A percentile compares a stretch with the other conserved stretches of the same genome.
Conservation (phyloP, 345 rosid species). For the Heritiera littoralis region DNA sequence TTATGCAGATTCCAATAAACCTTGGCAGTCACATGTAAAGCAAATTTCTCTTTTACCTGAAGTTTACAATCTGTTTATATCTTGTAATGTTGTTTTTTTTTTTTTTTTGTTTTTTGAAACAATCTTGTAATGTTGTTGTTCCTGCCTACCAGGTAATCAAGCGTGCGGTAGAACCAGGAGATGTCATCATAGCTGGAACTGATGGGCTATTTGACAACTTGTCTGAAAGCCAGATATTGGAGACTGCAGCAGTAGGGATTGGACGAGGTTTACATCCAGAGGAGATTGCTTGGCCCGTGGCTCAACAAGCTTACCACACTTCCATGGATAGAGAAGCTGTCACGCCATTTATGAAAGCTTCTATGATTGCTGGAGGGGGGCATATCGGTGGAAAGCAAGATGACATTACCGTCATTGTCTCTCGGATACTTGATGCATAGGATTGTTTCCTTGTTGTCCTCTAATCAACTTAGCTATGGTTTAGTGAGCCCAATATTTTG, state of each 20-base stretch:
- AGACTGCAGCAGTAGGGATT: not conserved
- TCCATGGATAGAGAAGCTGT: constrained; percentile 20
- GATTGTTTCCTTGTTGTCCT: not conserved
- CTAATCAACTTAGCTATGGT: not conserved
- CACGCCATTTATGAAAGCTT: constrained; percentile 22
- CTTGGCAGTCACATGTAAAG: constrained; percentile 4
- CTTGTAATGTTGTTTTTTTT: no score
- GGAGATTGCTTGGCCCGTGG: constrained; percentile 22
- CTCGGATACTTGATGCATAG: constrained; percentile 10
- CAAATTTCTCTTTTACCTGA: not conserved
- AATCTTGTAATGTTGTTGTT: no score
- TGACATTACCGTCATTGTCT: constrained; percentile 28
- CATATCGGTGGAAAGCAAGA: constrained; percentile 23
- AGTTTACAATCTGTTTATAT: not conserved
- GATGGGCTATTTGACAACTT: constrained; percentile 34
- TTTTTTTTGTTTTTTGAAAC: no score
- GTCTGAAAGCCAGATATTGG: constrained; percentile 15
- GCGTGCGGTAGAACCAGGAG: constrained; percentile 17
- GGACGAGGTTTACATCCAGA: constrained; percentile 16
- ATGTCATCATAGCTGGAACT: constrained; percentile 23
- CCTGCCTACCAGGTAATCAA: not conserved
- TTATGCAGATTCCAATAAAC: not conserved
- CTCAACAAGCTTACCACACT: constrained; percentile 10
- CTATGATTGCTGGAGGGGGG: not conserved
- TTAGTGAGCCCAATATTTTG: no score